These are phyloP conservation scores for Nicotiana tabacum DNA, from an alignment of 257 asterid genomes.

Conservation along the genomic window DNA sequence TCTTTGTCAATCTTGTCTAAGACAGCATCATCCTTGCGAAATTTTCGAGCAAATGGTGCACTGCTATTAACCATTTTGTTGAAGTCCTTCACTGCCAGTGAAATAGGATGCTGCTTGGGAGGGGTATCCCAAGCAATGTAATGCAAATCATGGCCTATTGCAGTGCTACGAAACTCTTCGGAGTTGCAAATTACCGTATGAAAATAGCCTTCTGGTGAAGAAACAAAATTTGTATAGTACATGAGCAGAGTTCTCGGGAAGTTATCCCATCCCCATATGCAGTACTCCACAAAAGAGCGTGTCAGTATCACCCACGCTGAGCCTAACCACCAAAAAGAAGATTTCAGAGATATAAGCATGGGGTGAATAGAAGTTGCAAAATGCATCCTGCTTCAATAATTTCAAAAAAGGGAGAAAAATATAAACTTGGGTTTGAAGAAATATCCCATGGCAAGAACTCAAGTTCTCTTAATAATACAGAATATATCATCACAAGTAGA, in stretches of 20 bases:
- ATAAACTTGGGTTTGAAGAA: background rate
- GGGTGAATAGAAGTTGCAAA: background rate
- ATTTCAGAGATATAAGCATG: background rate
- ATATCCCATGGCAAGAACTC: background rate
- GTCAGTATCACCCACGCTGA: slow-evolving; percentile 96
- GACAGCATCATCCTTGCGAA: slow-evolving; percentile 73
- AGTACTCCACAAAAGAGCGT: slow-evolving; percentile 80
- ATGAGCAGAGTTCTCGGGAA: slow-evolving; percentile 87
- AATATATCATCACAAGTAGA: background rate
- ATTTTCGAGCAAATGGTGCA: slow-evolving; percentile 86
- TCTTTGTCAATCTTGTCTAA: slow-evolving; percentile 79
- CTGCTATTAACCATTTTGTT: slow-evolving; percentile 83
- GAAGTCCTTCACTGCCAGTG: slow-evolving; percentile 60
- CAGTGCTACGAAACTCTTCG: slow-evolving; percentile 59
- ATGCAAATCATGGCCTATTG: slow-evolving; percentile 87
- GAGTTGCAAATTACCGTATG: slow-evolving; percentile 94
- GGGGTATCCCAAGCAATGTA: slow-evolving; percentile 98
- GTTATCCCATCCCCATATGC: slow-evolving; percentile 97
- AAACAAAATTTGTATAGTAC: slow-evolving; percentile 83
- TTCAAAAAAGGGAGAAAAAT: background rate
- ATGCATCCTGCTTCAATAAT: background rate
- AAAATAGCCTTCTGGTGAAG: slow-evolving; percentile 96
- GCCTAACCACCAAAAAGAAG: slow-evolving; percentile 35
- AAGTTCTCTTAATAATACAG: background rate
- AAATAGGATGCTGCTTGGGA: slow-evolving; percentile 93